phyloP scores from a whole-genome alignment of 23 red algal species.

The Pyropia haitanensis region DNA sequence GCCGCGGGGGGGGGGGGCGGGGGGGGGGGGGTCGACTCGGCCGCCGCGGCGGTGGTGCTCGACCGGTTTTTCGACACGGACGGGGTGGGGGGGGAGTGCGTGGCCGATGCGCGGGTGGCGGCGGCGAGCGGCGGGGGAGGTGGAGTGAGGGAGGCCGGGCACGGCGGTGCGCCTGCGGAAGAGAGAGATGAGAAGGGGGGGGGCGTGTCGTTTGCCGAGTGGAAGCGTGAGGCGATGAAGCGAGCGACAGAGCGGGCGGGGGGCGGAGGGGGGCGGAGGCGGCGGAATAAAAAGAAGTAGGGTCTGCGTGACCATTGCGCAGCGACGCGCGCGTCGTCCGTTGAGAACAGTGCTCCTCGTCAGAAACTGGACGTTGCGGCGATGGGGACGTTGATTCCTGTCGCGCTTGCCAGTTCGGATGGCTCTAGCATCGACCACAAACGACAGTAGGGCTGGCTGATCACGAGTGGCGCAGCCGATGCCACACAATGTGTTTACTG shows the following conservation, averaged over 20 bases:
- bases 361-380: no score
- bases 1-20: background rate
- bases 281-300: no score
- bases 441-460: no score
- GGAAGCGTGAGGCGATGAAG: conserved; percentile 36
- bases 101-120: background rate
- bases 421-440: no score
- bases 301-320: no score
- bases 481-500: no score
- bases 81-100: background rate
- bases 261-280: no score
- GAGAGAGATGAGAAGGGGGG: background rate
- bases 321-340: no score
- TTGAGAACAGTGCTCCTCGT: no score
- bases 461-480: no score
- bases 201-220: conserved; percentile 19
- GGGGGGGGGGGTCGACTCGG: conserved; percentile 15
- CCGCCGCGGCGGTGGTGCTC: conserved; percentile 30
- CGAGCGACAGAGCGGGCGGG: background rate
- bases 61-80: conserved; percentile 20
- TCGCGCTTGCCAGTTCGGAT: no score
- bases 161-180: background rate
- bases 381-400: no score
- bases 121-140: background rate
- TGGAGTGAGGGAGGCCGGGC: background rate